Base-by-base conservation (phyloP, 805 yeast genomes). In the Myxozyma udenii region DNA sequence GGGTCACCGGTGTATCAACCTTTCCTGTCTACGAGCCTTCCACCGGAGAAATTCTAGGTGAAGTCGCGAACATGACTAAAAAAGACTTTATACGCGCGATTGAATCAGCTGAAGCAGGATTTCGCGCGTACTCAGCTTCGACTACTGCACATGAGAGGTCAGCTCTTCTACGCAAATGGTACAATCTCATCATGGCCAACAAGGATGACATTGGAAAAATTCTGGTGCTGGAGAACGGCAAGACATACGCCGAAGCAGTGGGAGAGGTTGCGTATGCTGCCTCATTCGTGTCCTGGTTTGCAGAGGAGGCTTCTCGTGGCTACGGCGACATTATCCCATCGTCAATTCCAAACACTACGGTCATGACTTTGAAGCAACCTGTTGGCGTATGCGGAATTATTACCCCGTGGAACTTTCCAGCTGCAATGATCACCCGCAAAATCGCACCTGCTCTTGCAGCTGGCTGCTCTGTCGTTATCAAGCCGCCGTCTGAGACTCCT, bases 341-440 rank as follows among this genome's bases (percentile, higher is more conserved):
- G 62, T 49, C 57, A 16, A 44, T 50, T 44, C 50, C 53, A 22
- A 44, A 46, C 39, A 65, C 66, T 42, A 73, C 83, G 51, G 80
- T 84, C 55, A 60, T 82, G 50, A 74, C 87, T 3, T 58, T 80
- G 55, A 78, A 80, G 61, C 89, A 84, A 65, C 91, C 95, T 16
- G 73, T 85, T 42, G 95, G 95, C 7, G 89, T 84, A 1, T 83
- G 85, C 61, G 91, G 89, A 14, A 80, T 85, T 50, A 67, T 85
- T 62, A 83, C 91, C 1, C 93, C 93, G 2, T 85, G 93, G 93
- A 85, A 86, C 67, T 86, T 85, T 68, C 95, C 95, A 3, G 71
- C 81, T 23, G 87, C 90, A 7, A 62, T 62, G 64, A 61, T 62
- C 41, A 62, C 64, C 14, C 57, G 64, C n/a, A 62, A 62, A 41